These are phyloP conservation scores for Stylosanthes scabra DNA, from an alignment of 331 rosid genomes.

Conservation along the genomic window DNA sequence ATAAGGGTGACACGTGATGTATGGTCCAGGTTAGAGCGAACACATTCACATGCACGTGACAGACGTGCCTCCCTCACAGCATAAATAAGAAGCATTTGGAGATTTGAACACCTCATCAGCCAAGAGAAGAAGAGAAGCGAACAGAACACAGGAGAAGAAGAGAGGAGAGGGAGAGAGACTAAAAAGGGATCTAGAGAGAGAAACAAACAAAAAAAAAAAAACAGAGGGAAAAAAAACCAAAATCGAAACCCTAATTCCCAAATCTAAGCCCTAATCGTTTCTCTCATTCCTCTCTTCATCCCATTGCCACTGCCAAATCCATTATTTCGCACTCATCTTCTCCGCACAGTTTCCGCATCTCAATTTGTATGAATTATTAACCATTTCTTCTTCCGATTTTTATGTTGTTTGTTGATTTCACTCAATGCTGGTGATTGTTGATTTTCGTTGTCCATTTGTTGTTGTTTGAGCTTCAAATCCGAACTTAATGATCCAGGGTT, in stretches of 20 bases:
- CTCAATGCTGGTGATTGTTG: slow-evolving; percentile 1
- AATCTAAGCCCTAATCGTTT: slow-evolving; percentile 58
- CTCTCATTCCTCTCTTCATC: slow-evolving; percentile 47
- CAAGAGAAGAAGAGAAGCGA: background rate
- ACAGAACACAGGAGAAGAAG: slow-evolving; percentile 23
- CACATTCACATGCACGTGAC: slow-evolving; percentile 32
- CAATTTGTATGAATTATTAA: slow-evolving; percentile 49
- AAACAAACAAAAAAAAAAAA: too few relatives aligned
- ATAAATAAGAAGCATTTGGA: slow-evolving; percentile 38
- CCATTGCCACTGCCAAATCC: background rate
- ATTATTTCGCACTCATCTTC: slow-evolving; percentile 34
- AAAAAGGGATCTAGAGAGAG: too few relatives aligned
- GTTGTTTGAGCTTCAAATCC: background rate
- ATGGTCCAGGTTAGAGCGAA: too few relatives aligned
- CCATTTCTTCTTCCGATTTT: background rate
- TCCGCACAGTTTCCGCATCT: slow-evolving; percentile 28
- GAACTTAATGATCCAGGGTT: too few relatives aligned
- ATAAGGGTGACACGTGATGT: too few relatives aligned
- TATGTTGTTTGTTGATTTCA: background rate
- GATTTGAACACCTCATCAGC: background rate
- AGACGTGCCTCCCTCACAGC: background rate
- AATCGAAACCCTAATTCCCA: slow-evolving; percentile 39
- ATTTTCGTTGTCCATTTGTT: background rate
- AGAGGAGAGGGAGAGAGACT: slow-evolving; percentile 37
- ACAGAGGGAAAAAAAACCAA: slow-evolving; percentile 1